Percentiles rank a stretch among this genome's conserved stretches.
Conservation (phyloP, 2,329 filamentous ascomycete genomes). For the Colletotrichum sp. region DNA sequence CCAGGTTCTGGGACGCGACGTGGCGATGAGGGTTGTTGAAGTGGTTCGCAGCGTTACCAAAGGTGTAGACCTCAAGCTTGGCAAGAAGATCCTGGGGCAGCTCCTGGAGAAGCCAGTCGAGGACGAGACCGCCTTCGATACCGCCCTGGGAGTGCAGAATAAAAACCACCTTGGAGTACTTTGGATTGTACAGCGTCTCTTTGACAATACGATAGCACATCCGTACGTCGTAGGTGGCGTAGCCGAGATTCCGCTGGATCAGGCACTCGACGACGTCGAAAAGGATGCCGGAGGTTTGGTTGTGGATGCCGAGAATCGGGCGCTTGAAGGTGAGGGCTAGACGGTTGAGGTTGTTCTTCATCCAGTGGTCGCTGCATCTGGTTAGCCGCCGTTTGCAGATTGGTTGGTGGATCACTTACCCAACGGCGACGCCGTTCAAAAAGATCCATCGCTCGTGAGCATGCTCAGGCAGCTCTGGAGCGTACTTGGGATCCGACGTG, state of each 20-base stretch:
- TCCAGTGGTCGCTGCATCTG: conserved; percentile 62
- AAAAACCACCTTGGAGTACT: conserved; percentile 74
- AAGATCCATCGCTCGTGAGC: conserved; percentile 78
- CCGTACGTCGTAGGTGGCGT: conserved; percentile 72
- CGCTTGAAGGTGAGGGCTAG: conserved; percentile 75
- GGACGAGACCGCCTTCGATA: conserved; percentile 73
- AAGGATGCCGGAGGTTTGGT: conserved; percentile 74
- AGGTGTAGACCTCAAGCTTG: conserved; percentile 79
- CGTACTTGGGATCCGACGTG: conserved; percentile 57
- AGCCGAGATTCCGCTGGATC: conserved; percentile 76
- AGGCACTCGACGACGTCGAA: conserved; percentile 82
- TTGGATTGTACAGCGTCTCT: conserved; percentile 63
- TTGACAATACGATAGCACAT: conserved; percentile 69
- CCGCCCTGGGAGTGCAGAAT: conserved; percentile 80
- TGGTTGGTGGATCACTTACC: conserved; percentile 45
- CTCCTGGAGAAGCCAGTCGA: conserved; percentile 80
- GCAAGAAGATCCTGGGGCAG: conserved; percentile 67
- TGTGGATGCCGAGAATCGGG: conserved; percentile 76
- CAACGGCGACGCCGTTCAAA: conserved; percentile 73
- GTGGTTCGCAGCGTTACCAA: conserved; percentile 80
- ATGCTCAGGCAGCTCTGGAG: conserved; percentile 53
- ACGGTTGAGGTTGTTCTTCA: conserved; percentile 73
- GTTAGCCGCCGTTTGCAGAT: not conserved
- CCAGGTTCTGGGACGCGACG: conserved; percentile 39
- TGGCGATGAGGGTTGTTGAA: conserved; percentile 71